Conservation (phyloP, 2,329 filamentous ascomycete genomes). For the Nemania sp. region DNA sequence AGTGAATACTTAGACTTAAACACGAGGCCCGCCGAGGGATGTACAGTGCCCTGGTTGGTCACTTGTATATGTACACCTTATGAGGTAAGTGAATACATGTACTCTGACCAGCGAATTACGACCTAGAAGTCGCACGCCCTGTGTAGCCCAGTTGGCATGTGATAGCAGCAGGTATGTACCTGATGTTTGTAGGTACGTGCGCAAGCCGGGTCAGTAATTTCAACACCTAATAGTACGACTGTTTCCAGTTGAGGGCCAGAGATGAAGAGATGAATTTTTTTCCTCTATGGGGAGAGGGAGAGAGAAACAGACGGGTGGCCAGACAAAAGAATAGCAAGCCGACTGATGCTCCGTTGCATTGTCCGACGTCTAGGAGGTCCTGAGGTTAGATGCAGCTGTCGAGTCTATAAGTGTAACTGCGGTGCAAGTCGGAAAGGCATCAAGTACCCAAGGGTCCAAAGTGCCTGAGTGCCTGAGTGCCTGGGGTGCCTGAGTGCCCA, state of each 20-base stretch:
- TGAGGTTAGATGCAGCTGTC: neutral
- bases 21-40: too few relatives aligned
- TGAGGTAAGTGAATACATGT: too few relatives aligned
- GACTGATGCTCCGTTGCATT: neutral
- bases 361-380: neutral
- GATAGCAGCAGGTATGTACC: neutral
- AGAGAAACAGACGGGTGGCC: neutral
- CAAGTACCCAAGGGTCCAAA: too few relatives aligned
- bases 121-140: conserved; percentile 17
- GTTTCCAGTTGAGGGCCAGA: neutral
- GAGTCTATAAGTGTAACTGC: too few relatives aligned
- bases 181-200: neutral
- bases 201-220: neutral
- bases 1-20: too few relatives aligned
- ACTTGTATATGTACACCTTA: too few relatives aligned
- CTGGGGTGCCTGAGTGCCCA: neutral
- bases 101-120: neutral
- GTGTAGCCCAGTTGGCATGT: neutral
- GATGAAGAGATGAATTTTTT: too few relatives aligned
- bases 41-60: too few relatives aligned
- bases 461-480: too few relatives aligned
- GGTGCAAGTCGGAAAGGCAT: too few relatives aligned
- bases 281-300: too few relatives aligned
- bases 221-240: neutral
- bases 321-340: neutral